Conservation (phyloP, 169 alveolate genomes). For the Eimeria acervulina region DNA sequence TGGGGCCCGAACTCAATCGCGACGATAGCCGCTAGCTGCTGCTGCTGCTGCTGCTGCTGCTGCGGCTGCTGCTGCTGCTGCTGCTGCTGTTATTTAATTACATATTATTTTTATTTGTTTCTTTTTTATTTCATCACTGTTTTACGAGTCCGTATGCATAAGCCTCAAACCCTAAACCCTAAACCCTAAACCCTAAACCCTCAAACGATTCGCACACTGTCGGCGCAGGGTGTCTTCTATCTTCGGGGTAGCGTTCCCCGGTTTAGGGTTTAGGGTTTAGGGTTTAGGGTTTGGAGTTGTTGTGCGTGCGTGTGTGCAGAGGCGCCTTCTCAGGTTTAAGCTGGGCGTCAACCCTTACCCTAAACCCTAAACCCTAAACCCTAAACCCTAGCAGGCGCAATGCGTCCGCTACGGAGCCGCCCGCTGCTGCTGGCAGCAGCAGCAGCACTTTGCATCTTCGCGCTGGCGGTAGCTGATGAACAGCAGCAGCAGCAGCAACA, state of each 20-base stretch:
- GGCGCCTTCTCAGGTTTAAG: not conserved
- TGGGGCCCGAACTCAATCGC: constrained; percentile 1
- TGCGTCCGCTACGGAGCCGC: not conserved
- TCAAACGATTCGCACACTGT: not conserved
- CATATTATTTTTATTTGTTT: not conserved
- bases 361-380: constrained; percentile 38
- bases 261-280: not conserved
- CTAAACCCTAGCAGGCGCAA: constrained; percentile 5
- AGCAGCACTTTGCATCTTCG: not conserved
- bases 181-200: constrained; percentile 35
- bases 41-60: constrained; percentile 31
- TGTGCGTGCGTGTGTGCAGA: not conserved
- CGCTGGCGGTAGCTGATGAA: not conserved
- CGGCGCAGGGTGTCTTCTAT: constrained; percentile 3
- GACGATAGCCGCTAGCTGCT: constrained; percentile 10
- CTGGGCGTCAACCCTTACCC: not conserved
- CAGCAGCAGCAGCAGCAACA: not conserved
- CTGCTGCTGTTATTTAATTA: not conserved
- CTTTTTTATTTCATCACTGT: not conserved
- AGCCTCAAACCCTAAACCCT: constrained; percentile 23
- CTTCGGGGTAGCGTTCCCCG: constrained; percentile 4
- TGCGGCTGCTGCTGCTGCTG: not conserved
- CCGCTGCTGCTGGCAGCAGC: constrained; percentile 37
- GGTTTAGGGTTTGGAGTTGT: not conserved
- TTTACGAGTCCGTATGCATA: not conserved